A percentile compares a stretch with the other conserved stretches of the same genome.
Evolutionary conservation across 2,329 filamentous ascomycete species (phyloP).

Genomic region (Cladophialophora carrionii): DNA sequence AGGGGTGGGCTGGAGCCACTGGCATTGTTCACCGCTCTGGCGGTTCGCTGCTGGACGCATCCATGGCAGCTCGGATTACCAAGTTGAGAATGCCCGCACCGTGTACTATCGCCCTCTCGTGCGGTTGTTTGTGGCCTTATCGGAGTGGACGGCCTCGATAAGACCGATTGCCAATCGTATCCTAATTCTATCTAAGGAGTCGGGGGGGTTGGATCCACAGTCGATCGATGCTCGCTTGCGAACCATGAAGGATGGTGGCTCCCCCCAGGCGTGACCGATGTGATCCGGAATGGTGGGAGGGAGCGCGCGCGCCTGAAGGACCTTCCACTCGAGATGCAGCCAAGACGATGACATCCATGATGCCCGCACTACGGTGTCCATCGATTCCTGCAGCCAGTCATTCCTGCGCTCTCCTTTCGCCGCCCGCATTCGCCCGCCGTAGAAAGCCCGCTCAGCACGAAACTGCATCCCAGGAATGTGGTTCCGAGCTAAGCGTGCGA

Average conservation of each 20-base stretch:
- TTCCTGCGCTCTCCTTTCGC: neutral
- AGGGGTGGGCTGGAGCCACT: neutral
- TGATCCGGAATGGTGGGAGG: neutral
- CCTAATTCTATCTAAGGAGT: neutral
- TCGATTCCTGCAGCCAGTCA: too few relatives aligned
- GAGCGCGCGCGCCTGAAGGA: neutral
- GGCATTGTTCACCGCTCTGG: neutral
- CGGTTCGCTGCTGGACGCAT: neutral
- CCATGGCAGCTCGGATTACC: neutral
- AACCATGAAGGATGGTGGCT: neutral
- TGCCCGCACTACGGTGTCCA: too few relatives aligned
- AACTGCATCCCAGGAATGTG: constrained; percentile 4
- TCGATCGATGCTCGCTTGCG: constrained; percentile 1
- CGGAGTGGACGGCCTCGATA: neutral
- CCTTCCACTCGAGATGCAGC: neutral
- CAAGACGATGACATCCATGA: neutral
- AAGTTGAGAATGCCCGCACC: neutral
- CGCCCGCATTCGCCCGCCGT: neutral
- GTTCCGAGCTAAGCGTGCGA: constrained; percentile 9
- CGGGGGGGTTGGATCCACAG: neutral
- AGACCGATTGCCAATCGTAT: neutral
- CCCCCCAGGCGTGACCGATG: neutral
- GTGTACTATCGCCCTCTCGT: neutral
- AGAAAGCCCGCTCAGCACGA: neutral
- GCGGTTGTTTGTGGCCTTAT: neutral